Percentiles rank a stretch among this genome's conserved stretches.
Evolutionary conservation across 495 filamentous ascomycete species (phyloP).

Genomic region (Xylaria bambusicola): DNA sequence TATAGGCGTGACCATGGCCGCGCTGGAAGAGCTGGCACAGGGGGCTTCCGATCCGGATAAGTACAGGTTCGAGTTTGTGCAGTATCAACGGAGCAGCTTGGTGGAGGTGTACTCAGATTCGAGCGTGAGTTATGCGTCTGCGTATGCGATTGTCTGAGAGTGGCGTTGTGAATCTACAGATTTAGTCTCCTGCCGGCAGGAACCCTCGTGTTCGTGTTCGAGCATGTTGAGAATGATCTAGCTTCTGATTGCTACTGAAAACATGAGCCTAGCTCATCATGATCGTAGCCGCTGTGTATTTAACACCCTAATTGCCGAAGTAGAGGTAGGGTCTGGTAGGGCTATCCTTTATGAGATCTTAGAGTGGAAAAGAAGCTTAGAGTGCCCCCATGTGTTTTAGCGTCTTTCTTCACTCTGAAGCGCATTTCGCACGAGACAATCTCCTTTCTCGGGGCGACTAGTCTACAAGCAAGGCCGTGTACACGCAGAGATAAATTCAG

Average conservation of each 20-base stretch:
- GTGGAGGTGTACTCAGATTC: conserved; percentile 71
- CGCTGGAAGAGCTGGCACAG: conserved; percentile 62
- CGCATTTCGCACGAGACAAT: too few species aligned
- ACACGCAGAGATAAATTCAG: too few species aligned
- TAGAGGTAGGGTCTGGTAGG: too few species aligned
- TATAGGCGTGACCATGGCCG: conserved; percentile 92
- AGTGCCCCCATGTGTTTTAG: too few species aligned
- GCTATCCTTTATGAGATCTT: too few species aligned
- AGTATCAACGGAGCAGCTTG: conserved; percentile 89
- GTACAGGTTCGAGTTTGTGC: conserved; percentile 77
- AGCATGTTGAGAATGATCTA: conserved; percentile 5
- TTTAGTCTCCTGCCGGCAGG: conserved; percentile 15
- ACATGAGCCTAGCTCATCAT: too few species aligned
- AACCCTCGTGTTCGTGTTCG: conserved; percentile 20
- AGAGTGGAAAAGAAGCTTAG: too few species aligned
- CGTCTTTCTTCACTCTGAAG: too few species aligned
- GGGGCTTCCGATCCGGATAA: conserved; percentile 43
- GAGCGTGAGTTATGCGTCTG: conserved; percentile 93
- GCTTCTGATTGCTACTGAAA: neutral
- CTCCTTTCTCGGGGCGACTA: too few species aligned
- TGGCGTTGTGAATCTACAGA: conserved; percentile 5
- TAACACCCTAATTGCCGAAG: too few species aligned
- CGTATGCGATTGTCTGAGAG: conserved; percentile 63
- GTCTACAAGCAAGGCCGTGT: too few species aligned
- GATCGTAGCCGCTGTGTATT: too few species aligned